Evolutionary conservation across 75 land plant species (phyloP).

Genomic region (Selaginella moellendorffii): DNA sequence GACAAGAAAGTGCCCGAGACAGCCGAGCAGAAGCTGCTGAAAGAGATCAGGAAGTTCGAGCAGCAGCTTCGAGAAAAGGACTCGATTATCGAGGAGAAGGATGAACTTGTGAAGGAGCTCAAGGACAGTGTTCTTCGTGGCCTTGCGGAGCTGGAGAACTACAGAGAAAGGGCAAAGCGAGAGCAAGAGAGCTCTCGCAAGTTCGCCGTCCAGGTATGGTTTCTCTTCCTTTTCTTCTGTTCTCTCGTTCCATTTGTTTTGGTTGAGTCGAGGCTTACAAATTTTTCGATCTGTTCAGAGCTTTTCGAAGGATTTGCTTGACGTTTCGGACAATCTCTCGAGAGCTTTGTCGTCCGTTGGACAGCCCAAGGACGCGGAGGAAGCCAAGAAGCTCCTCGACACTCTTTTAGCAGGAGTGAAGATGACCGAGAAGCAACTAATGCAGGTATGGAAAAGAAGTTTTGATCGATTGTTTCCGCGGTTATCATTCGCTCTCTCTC

Average conservation of each 20-base stretch:
- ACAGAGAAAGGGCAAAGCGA: slow-evolving; percentile 51
- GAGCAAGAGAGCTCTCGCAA: slow-evolving; percentile 77
- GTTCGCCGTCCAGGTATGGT: slow-evolving; percentile 72
- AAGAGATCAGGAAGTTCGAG: slow-evolving; percentile 41
- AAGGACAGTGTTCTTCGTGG: slow-evolving; percentile 65
- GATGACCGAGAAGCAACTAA: slow-evolving; percentile 82
- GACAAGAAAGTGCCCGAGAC: neutral
- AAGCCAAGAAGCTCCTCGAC: slow-evolving; percentile 25
- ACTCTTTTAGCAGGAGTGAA: slow-evolving; percentile 78
- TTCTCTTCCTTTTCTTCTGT: neutral
- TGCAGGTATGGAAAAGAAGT: slow-evolving; percentile 33
- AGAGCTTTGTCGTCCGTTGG: slow-evolving; percentile 36
- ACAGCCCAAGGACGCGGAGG: slow-evolving; percentile 40
- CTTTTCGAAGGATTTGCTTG: slow-evolving; percentile 78
- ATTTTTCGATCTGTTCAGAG: slow-evolving; percentile 30
- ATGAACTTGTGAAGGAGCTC: slow-evolving; percentile 46
- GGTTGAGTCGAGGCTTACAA: neutral
- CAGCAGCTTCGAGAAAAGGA: slow-evolving; percentile 61
- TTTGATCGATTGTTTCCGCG: neutral
- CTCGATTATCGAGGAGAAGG: slow-evolving; percentile 28
- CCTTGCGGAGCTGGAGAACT: slow-evolving; percentile 85
- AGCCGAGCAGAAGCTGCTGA: slow-evolving; percentile 13
- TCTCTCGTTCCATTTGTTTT: neutral
- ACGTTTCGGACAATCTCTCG: slow-evolving; percentile 84
- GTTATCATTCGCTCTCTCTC: neutral